Conservation (phyloP, 1,139 yeast genomes). For the Geotrichum citri-aurantii region DNA sequence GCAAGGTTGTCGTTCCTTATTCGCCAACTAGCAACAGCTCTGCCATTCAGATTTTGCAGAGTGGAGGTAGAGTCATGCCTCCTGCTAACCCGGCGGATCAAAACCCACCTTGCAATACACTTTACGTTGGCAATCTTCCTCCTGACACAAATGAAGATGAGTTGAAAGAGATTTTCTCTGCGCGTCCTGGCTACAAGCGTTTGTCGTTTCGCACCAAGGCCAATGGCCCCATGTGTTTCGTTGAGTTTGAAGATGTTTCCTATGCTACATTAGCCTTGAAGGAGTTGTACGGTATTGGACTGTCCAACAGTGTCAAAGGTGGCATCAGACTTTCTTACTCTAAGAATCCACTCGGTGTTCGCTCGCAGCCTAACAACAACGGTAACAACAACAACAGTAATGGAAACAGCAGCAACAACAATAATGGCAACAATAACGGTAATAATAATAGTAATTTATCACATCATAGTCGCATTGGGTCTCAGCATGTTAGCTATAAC, state of each 20-base stretch:
- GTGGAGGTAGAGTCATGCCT: slow-evolving; percentile 58
- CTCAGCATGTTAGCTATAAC: slow-evolving; percentile 18
- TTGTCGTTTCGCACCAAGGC: slow-evolving; percentile 68
- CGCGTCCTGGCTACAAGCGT: slow-evolving; percentile 88
- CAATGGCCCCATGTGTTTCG: slow-evolving; percentile 97
- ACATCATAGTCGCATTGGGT: slow-evolving; percentile 15
- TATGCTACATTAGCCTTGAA: slow-evolving; percentile 92
- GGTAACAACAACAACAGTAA: slow-evolving; percentile 14
- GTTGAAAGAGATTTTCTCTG: slow-evolving; percentile 75
- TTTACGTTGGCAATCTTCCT: slow-evolving; percentile 94
- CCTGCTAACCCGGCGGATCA: slow-evolving; percentile 99
- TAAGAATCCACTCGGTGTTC: slow-evolving; percentile 92
- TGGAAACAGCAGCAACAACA: slow-evolving; percentile 17
- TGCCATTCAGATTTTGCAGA: slow-evolving; percentile 34
- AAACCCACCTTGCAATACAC: slow-evolving; percentile 95
- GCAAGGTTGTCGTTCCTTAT: slow-evolving; percentile 23
- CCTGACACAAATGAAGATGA: slow-evolving; percentile 96
- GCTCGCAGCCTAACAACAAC: slow-evolving; percentile 38
- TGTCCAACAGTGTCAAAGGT: slow-evolving; percentile 67
- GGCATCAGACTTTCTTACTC: slow-evolving; percentile 92
- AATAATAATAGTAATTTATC: slow-evolving; percentile 2
- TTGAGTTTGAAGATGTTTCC: slow-evolving; percentile 92
- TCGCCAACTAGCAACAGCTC: slow-evolving; percentile 34
- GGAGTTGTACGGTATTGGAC: slow-evolving; percentile 81
- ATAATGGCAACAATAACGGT: slow-evolving; percentile 15